Evolutionary conservation across 371 early-diverging fungal genomes (phyloP).

Genomic region (Choanephora cucurbitarum): DNA sequence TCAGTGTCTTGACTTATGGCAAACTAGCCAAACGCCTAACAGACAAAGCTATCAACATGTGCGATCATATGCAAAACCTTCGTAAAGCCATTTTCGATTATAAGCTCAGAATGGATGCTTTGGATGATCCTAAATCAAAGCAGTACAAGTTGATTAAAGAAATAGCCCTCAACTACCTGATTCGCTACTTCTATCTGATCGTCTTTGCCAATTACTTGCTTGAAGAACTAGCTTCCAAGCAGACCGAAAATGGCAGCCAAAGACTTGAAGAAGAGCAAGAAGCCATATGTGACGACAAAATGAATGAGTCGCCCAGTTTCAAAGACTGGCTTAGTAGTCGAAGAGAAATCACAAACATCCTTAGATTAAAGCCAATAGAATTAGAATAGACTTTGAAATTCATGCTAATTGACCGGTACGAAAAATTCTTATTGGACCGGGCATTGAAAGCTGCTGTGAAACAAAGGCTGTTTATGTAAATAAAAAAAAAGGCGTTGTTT

Average conservation of each 20-base stretch:
- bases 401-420: no score
- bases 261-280: constrained; percentile 8
- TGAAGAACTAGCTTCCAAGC: constrained; percentile 31
- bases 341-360: constrained; percentile 29
- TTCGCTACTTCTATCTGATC: constrained; percentile 65
- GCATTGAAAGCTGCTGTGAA: no score
- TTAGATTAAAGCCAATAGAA: constrained; percentile 22
- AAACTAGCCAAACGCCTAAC: constrained; percentile 60
- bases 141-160: constrained; percentile 26
- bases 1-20: constrained; percentile 59
- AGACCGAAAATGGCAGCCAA: background rate
- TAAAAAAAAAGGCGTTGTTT: no score
- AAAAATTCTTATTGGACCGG: no score
- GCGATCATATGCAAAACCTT: constrained; percentile 70
- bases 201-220: constrained; percentile 62
- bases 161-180: constrained; percentile 54
- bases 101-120: constrained; percentile 46
- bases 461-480: no score
- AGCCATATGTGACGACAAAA: constrained; percentile 18
- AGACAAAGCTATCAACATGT: constrained; percentile 61
- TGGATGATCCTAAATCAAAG: constrained; percentile 40
- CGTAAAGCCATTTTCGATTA: constrained; percentile 59
- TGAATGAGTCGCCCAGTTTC: constrained; percentile 22
- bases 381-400: constrained; percentile 14
- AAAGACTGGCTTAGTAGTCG: constrained; percentile 30